Conservation (phyloP, 257 asterid species). For the Forsythia viridissima region DNA sequence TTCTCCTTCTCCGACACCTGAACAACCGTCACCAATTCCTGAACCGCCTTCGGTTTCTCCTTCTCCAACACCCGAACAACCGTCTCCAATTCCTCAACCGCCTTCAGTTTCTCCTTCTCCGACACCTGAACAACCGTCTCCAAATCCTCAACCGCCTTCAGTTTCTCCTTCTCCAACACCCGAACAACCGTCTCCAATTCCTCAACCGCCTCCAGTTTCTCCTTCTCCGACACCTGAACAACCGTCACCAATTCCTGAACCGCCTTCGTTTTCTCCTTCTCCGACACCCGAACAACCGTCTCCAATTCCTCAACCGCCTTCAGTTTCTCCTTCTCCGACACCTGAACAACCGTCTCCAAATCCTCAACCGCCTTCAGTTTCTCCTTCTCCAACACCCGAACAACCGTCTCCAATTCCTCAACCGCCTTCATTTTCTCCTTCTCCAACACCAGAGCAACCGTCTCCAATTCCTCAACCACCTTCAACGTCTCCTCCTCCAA, state of each 20-base stretch:
- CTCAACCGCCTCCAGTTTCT: background rate
- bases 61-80: background rate
- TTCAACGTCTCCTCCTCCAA: background rate
- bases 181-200: background rate
- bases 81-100: background rate
- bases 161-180: background rate
- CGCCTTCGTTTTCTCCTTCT: background rate
- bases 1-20: background rate
- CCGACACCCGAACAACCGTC: background rate
- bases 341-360: background rate
- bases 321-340: background rate
- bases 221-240: background rate
- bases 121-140: background rate
- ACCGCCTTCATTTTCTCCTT: background rate
- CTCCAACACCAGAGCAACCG: background rate
- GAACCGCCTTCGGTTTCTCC: background rate
- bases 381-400: background rate
- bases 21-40: no score
- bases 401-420: background rate
- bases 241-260: background rate
- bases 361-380: background rate
- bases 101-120: background rate
- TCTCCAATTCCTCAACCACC: background rate
- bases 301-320: background rate
- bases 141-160: background rate